Evolutionary conservation across 2,329 filamentous ascomycete genomes (phyloP).

Genomic region (Tothia fuscella): DNA sequence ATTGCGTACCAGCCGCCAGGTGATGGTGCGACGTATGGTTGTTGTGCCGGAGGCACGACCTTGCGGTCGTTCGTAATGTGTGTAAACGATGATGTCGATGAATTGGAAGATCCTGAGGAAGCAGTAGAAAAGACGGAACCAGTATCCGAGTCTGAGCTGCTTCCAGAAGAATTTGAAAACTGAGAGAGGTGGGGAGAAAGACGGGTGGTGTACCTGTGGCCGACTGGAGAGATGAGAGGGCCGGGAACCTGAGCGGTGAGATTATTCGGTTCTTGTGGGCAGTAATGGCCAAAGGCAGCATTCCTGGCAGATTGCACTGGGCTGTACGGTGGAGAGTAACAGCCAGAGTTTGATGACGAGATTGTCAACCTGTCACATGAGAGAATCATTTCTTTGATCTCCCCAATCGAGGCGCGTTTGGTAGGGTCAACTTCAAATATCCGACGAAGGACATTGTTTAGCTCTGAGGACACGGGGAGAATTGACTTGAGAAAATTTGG

Average conservation of each 20-base stretch:
- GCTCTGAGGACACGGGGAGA: conserved; percentile 75
- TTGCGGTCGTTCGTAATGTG: conserved; percentile 1
- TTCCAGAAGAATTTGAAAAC: conserved; percentile 17
- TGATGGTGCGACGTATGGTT: conserved; percentile 8
- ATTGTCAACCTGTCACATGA: conserved; percentile 64
- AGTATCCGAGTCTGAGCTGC: conserved; percentile 27
- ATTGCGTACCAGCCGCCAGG: conserved; percentile 7
- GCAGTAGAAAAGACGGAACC: conserved; percentile 27
- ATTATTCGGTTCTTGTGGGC: conserved; percentile 10
- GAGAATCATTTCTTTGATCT: conserved; percentile 66
- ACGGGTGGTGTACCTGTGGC: conserved; percentile 17
- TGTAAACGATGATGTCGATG: conserved; percentile 8
- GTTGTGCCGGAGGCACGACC: not conserved
- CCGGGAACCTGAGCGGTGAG: conserved; percentile 19
- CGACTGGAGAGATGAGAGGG: conserved; percentile 17
- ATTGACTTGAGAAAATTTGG: conserved; percentile 85
- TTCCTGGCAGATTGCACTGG: conserved; percentile 4
- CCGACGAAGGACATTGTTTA: conserved; percentile 74
- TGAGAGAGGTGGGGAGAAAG: conserved; percentile 17
- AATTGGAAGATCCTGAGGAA: conserved; percentile 8
- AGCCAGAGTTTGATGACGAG: conserved; percentile 1
- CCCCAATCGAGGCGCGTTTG: conserved; percentile 67
- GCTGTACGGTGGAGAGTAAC: conserved; percentile 4
- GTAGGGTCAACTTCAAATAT: conserved; percentile 82
- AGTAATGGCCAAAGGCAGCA: not conserved